Evolutionary conservation across 2,329 filamentous ascomycete species (phyloP), one percentile per base, ranked within the genome.

Genomic region (Coleophoma eucalyptorum): DNA sequence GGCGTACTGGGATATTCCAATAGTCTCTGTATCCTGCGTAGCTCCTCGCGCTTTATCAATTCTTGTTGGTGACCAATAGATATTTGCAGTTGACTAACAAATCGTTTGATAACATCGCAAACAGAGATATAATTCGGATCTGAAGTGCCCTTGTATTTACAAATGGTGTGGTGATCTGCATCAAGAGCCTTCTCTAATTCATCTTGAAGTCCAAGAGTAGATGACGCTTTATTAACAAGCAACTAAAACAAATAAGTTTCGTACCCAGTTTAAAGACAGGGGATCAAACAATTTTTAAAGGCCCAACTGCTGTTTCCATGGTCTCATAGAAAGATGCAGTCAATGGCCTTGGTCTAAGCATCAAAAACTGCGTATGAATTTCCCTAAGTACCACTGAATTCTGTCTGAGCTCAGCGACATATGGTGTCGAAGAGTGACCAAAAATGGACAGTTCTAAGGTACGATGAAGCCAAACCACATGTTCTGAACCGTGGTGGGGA

Each of bases 271-370:
- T 42, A 12, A 21, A 1, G 19, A 16, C 49, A 18, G 18, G 8
- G 16, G 38, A 10, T 41, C 13, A 26, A 16, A 16, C 20, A 21
- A 6, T 57, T 64, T n/a, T n/a, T n/a, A 59, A n/a, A n/a, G n/a
- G 40, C 33, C 61, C 65, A 15, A 65, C 51, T 18, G 55, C 50
- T 5, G 63, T 61, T 13, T 59, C 58, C 19, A 67, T 55, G 0
- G 71, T 75, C 54, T 77, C 74, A 54, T 74, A 75, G 53, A 77
- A 77, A 0, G 73, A 75, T 57, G 66, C 66, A 4, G 76, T 59
- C 2, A 63, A 55, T 1, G 76, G 52, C n/a, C 62, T 58, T 3
- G 58, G 53, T 0, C 67, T 65, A 52, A 68, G 56, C 43, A 73
- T 66, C 1, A 69, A 67, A 53, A 77, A 77, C 26, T 67, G 57